phyloP scores from a whole-genome alignment of 352 stramenopile genomes.

The Phytopythium mirpurense region DNA sequence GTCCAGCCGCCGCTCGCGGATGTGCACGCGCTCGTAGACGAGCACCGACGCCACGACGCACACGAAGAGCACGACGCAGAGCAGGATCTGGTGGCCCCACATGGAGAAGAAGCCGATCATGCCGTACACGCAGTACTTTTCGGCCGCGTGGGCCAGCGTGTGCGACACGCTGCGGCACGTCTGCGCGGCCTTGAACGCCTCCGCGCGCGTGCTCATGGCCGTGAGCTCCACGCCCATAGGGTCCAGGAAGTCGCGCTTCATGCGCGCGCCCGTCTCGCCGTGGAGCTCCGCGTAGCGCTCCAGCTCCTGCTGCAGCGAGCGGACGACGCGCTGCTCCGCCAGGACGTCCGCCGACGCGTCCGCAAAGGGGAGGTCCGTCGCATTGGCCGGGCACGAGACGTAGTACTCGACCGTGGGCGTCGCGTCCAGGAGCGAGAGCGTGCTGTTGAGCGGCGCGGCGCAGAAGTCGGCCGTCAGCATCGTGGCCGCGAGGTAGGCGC shows the following conservation, averaged over 20 bases:
- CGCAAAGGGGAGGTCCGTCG: conserved; percentile 35
- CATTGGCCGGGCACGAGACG: conserved; percentile 51
- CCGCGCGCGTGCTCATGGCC: conserved; percentile 20
- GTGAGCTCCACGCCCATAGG: conserved; percentile 51
- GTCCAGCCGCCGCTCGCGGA: conserved; percentile 48
- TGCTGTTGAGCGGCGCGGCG: conserved; percentile 60
- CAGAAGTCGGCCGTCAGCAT: conserved; percentile 83
- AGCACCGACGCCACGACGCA: conserved; percentile 64
- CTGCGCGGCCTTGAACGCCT: conserved; percentile 38
- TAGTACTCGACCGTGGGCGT: conserved; percentile 56
- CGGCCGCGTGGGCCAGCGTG: conserved; percentile 39
- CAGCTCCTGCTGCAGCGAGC: conserved; percentile 37
- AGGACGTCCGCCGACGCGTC: conserved; percentile 23
- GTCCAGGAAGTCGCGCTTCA: conserved; percentile 72
- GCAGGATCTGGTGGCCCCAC: conserved; percentile 80
- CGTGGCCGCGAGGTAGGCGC: conserved; percentile 70
- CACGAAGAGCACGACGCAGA: conserved; percentile 75
- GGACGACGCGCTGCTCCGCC: conserved; percentile 16
- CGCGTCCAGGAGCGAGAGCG: conserved; percentile 43
- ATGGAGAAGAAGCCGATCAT: conserved; percentile 83
- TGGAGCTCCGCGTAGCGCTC: conserved; percentile 46
- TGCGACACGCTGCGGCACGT: conserved; percentile 40
- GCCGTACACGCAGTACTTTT: conserved; percentile 71
- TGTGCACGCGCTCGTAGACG: conserved; percentile 74
- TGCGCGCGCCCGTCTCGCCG: conserved; percentile 41